These are phyloP conservation scores for Aspergillus brunneoviolaceus DNA, from an alignment of 2,329 filamentous ascomycete genomes.

Conservation along the genomic window DNA sequence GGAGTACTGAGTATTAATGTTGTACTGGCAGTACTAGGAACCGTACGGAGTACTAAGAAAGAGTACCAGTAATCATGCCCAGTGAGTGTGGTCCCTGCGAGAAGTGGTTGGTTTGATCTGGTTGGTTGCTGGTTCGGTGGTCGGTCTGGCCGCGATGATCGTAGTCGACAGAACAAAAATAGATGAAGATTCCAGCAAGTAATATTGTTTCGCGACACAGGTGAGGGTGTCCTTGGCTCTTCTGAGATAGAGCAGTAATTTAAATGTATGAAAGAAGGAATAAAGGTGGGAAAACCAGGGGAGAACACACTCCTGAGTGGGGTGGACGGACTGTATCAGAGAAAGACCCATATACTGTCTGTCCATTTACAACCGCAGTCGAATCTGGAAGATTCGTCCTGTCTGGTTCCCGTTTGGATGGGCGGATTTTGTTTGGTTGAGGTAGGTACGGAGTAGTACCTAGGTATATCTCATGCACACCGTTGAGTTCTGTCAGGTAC, in stretches of 20 bases:
- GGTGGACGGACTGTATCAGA: neutral
- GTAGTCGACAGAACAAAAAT: too few species aligned
- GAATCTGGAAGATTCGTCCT: neutral
- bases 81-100: neutral
- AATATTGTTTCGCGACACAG: neutral
- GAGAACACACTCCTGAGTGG: neutral
- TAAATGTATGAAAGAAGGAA: neutral
- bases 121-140: neutral
- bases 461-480: neutral
- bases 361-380: neutral
- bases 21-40: too few species aligned
- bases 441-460: too few species aligned
- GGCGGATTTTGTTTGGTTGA: too few species aligned
- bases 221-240: neutral
- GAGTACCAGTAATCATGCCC: too few species aligned
- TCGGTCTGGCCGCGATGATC: constrained; percentile 1
- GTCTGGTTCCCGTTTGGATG: too few species aligned
- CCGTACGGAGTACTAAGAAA: too few species aligned
- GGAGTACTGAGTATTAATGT: too few species aligned
- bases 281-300: neutral
- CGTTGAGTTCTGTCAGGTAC: neutral
- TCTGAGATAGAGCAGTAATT: neutral
- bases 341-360: neutral
- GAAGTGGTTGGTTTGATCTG: neutral
- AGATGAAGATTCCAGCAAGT: too few species aligned